Conservation (phyloP, 257 asterid genomes). For the Jacaranda mimosifolia region DNA sequence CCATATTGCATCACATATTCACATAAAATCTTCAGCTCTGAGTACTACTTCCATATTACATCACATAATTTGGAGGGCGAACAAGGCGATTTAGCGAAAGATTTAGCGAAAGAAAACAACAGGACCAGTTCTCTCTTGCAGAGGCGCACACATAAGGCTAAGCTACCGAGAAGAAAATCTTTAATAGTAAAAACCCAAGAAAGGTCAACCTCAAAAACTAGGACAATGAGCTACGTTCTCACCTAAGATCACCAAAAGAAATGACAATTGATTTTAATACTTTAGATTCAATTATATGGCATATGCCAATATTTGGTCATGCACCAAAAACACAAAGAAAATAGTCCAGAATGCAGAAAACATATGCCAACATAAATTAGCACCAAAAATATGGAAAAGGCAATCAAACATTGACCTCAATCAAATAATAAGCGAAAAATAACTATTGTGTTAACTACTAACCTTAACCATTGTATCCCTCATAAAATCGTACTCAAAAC, state of each 20-base stretch:
- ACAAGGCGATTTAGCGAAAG: conserved; percentile 1
- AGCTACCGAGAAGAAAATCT: neutral
- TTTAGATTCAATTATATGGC: conserved; percentile 14
- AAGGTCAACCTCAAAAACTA: conserved; percentile 22
- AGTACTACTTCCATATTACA: neutral
- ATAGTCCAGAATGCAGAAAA: neutral
- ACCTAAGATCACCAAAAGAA: neutral
- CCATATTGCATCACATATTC: conserved; percentile 15
- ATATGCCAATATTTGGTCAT: conserved; percentile 24
- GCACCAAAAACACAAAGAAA: neutral
- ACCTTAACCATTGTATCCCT: conserved; percentile 99
- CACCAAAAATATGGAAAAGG: neutral
- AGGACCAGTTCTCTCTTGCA: neutral
- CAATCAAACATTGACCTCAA: conserved; percentile 15
- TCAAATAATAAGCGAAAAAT: conserved; percentile 21
- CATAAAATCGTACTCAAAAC: conserved; percentile 96
- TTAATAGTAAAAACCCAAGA: conserved; percentile 1
- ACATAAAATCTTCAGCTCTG: neutral
- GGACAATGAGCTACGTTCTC: neutral
- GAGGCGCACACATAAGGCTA: neutral
- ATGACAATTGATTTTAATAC: neutral
- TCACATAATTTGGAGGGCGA: neutral
- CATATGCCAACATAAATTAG: neutral
- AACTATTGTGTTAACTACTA: conserved; percentile 36
- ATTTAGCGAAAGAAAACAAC: neutral